Conservation (phyloP, 345 rosid species). For the Eucalyptus curtisii region DNA sequence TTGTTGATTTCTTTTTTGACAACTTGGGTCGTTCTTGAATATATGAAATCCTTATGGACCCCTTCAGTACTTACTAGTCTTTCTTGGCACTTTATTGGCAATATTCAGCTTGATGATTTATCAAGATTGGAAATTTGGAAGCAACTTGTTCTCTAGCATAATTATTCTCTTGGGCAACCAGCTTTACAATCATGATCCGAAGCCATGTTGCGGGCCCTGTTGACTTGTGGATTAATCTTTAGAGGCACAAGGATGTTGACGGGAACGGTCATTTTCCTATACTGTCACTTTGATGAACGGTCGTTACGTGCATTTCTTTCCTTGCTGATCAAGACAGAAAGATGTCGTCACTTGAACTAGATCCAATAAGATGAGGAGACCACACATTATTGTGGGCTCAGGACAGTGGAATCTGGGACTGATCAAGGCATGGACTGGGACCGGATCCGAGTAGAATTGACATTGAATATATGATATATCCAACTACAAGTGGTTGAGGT, state of each 20-base stretch:
- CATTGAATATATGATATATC: background rate
- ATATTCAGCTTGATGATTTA: background rate
- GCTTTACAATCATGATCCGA: background rate
- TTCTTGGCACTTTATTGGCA: background rate
- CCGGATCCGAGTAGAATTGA: background rate
- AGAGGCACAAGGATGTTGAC: background rate
- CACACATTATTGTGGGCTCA: background rate
- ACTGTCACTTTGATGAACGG: background rate
- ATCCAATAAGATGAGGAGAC: background rate
- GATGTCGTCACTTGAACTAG: background rate
- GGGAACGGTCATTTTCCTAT: background rate
- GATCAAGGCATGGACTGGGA: background rate
- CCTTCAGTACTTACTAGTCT: background rate
- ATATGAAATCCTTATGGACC: background rate
- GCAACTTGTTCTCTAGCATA: background rate
- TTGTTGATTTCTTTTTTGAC: background rate
- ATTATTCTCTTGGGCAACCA: background rate
- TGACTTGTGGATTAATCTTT: background rate
- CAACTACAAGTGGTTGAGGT: background rate
- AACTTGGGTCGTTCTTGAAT: background rate
- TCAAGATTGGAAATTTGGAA: background rate
- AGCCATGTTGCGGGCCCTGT: background rate
- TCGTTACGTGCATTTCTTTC: background rate
- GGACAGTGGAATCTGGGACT: background rate
- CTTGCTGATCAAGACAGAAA: background rate